Conservation (phyloP, 176 grass and related monocot species). For the Eleusine coracana region DNA sequence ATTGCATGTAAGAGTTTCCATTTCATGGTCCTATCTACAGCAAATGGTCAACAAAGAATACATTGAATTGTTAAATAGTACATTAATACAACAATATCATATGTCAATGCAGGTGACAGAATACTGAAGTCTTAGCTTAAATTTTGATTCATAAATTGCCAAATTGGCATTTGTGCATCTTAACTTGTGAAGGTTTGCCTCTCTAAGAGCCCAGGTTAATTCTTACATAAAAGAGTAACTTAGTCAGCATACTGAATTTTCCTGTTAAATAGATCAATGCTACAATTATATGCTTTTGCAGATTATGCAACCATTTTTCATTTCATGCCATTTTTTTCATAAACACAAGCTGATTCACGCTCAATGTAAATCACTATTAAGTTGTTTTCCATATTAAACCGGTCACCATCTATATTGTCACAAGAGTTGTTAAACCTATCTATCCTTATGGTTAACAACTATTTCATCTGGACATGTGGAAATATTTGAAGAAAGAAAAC, state of each 20-base stretch:
- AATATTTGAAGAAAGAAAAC: not conserved
- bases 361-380: constrained; percentile 7
- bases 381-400: constrained; percentile 27
- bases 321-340: constrained; percentile 2
- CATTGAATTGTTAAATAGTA: constrained; percentile 22
- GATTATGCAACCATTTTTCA: constrained; percentile 24
- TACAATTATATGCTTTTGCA: constrained; percentile 27
- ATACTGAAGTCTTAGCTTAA: not conserved
- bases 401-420: not conserved
- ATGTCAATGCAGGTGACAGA: not conserved
- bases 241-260: not conserved
- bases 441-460: constrained; percentile 21
- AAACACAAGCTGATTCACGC: constrained; percentile 1
- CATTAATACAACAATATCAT: constrained; percentile 12
- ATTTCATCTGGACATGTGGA: constrained; percentile 7
- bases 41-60: constrained; percentile 44
- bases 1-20: not conserved
- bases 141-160: not conserved
- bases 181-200: constrained; percentile 18
- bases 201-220: not conserved
- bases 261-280: constrained; percentile 5
- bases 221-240: no score
- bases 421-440: constrained; percentile 19
- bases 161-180: not conserved
- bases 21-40: constrained; percentile 22